phyloP scores from a whole-genome alignment of 1,284 basidiomycete species.

The Anthracocystis panici-leucophaei region DNA sequence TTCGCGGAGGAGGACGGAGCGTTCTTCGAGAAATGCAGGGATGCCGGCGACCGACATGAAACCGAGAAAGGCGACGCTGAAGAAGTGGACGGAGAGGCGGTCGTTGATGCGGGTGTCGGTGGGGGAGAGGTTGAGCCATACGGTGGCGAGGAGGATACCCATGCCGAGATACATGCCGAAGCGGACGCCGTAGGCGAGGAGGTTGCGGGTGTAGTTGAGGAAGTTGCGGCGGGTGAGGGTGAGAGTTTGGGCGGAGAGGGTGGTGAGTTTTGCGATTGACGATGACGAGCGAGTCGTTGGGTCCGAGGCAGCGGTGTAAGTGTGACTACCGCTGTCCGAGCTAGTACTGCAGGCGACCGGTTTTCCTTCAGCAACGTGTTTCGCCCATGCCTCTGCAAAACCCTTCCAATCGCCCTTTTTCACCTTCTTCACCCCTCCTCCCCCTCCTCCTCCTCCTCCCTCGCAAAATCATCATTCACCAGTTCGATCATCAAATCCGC shows the following conservation, averaged over 20 bases:
- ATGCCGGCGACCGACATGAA: constrained; percentile 73
- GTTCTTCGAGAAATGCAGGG: constrained; percentile 71
- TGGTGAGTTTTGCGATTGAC: background rate
- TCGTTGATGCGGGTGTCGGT: constrained; percentile 70
- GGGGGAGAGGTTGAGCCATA: constrained; percentile 75
- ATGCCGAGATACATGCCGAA: constrained; percentile 74
- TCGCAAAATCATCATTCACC: constrained; percentile 64
- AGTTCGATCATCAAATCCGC: constrained; percentile 65
- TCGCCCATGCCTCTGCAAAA: constrained; percentile 24
- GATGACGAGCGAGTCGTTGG: background rate
- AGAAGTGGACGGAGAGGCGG: constrained; percentile 63
- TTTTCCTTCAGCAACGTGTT: background rate
- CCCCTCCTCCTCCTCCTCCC: background rate
- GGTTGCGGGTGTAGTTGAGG: constrained; percentile 70
- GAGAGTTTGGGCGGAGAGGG: constrained; percentile 3
- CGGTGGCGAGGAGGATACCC: constrained; percentile 72
- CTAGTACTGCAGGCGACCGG: background rate
- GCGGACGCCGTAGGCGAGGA: constrained; percentile 77
- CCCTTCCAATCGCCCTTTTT: constrained; percentile 23
- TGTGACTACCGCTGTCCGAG: background rate
- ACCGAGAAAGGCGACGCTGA: constrained; percentile 74
- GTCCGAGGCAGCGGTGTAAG: background rate
- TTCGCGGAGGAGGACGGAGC: constrained; percentile 70
- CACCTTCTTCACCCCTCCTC: background rate
- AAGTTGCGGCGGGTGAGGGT: constrained; percentile 47